Evolutionary conservation across 2,329 filamentous ascomycete species (phyloP).

Genomic region (Beauveria bassiana): DNA sequence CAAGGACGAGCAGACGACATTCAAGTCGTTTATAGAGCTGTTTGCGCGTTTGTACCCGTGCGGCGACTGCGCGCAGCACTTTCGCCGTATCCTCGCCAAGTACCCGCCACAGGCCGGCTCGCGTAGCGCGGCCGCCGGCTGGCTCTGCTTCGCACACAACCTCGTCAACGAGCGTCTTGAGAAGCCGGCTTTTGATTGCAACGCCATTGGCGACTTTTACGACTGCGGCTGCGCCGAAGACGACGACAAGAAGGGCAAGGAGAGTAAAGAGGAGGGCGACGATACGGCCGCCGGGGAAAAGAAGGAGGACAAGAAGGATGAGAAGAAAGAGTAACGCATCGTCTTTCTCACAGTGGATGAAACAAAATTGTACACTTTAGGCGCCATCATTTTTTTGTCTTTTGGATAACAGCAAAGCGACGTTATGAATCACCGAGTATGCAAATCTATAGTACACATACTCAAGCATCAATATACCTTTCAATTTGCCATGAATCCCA

Average conservation of each 20-base stretch:
- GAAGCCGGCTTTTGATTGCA: constrained; percentile 58
- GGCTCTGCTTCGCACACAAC: constrained; percentile 63
- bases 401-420: background rate
- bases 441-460: background rate
- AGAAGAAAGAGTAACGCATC: background rate
- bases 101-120: constrained; percentile 59
- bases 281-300: background rate
- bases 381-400: background rate
- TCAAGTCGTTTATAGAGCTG: constrained; percentile 57
- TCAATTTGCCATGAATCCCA: background rate
- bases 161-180: constrained; percentile 56
- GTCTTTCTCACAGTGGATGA: background rate
- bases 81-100: constrained; percentile 52
- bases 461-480: background rate
- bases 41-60: constrained; percentile 65
- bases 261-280: background rate
- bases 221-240: constrained; percentile 66
- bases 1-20: constrained; percentile 51
- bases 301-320: background rate
- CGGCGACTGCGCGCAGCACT: constrained; percentile 62
- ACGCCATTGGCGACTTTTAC: constrained; percentile 61
- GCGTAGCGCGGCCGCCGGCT: constrained; percentile 56
- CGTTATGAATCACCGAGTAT: background rate
- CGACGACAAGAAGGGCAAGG: constrained; percentile 33
- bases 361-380: background rate